Evolutionary conservation across 192 early-diverging fungal species (phyloP), one percentile per base, ranked within the genome.

Genomic region (Pecoramyces ruminantium): DNA sequence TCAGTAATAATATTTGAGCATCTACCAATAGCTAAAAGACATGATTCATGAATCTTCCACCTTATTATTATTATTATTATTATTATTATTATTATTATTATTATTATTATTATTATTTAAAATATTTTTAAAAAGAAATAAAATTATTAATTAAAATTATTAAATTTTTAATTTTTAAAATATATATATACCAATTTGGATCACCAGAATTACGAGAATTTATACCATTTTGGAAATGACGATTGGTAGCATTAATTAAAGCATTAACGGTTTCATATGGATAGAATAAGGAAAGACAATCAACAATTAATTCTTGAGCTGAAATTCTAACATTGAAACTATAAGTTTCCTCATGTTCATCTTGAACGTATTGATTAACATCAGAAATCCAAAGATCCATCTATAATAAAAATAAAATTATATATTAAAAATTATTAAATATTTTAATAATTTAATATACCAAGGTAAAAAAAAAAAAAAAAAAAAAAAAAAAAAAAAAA

Each of bases 1-100:
- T 92, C 88, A 21, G 89, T 81, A 18, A 95, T 80, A 29, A 92
- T 90, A 34, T 86, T 87, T 21, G 91, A 86, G 11, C 89, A 83
- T 77, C 87, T 82, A 21, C 95, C 96, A 29, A 95, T 87, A 34
- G 93, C 90, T 84, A 94, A 90, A 51, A 97, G 86, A 77, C 92
- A 88, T 5, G 94, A 92, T 81, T 97, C 96, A 78, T 94, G 92
- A 67, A 92, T 87, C 79, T 95, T 94, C 96, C 96, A 97, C 51
- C 51, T 67, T 25, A n/a, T 9, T 25, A 8, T 67, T 39, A 13
- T 39, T 39, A 13, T 39, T 39, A 14, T 34, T 34, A 8, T n/a
- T n/a, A n/a, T n/a, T n/a, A n/a, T n/a, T n/a, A n/a, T n/a, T n/a
- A n/a, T n/a, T n/a, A n/a, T n/a, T n/a, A n/a, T n/a, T n/a, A n/a